phyloP scores from a whole-genome alignment of 2,329 filamentous ascomycete species.

The Verticillium albo-atrum region DNA sequence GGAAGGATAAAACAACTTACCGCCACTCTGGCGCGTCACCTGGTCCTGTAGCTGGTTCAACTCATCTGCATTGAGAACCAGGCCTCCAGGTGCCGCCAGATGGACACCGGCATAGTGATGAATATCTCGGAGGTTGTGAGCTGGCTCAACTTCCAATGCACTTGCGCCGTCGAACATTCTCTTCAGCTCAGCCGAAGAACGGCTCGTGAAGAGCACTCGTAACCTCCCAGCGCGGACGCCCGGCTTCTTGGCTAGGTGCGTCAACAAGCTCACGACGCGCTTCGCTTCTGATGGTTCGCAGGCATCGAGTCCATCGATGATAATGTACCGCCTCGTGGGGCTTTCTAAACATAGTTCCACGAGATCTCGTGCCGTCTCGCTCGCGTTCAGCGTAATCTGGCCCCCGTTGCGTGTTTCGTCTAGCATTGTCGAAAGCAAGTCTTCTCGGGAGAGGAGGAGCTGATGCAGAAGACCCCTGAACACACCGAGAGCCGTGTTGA shows the following conservation, averaged over 20 bases:
- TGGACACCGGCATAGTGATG: not conserved
- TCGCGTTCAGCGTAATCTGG: constrained; percentile 18
- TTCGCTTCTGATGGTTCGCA: constrained; percentile 16
- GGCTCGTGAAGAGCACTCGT: constrained; percentile 27
- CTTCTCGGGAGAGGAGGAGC: constrained; percentile 18
- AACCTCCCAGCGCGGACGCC: constrained; percentile 10
- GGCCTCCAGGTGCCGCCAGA: not conserved
- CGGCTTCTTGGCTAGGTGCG: not conserved
- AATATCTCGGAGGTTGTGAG: constrained; percentile 7
- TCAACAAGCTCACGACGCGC: not conserved
- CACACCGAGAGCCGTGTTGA: constrained; percentile 22
- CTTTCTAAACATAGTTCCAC: constrained; percentile 24
- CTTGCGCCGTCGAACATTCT: constrained; percentile 18
- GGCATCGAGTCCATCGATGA: constrained; percentile 42
- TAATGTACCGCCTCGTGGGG: constrained; percentile 24
- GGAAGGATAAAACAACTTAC: not conserved
- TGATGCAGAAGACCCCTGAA: constrained; percentile 27
- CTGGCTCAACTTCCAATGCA: constrained; percentile 23
- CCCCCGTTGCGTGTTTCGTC: constrained; percentile 11
- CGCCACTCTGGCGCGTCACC: constrained; percentile 5
- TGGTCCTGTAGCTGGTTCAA: constrained; percentile 3
- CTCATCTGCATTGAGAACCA: not conserved
- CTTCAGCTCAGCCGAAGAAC: constrained; percentile 19
- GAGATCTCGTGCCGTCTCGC: constrained; percentile 19
- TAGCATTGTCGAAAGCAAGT: constrained; percentile 15